Conservation (phyloP, 1,284 basidiomycete genomes). For the Melampsora occidentalis region DNA sequence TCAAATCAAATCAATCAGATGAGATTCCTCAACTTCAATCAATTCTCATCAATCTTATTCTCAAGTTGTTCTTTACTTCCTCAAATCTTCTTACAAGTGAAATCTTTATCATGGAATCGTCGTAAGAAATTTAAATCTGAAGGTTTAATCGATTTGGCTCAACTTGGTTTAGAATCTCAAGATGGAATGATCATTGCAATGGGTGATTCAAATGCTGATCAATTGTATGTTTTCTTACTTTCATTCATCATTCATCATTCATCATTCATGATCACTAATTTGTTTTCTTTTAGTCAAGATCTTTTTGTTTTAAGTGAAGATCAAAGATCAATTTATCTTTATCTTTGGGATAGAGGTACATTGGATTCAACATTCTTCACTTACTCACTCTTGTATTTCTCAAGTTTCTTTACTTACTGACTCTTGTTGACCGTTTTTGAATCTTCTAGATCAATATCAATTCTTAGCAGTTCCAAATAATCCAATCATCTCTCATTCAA, state of each 20-base stretch:
- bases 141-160: constrained; percentile 73
- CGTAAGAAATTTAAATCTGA: constrained; percentile 62
- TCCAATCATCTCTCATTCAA: constrained; percentile 31
- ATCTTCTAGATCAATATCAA: constrained; percentile 20
- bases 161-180: constrained; percentile 68
- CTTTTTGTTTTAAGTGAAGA: constrained; percentile 70
- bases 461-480: constrained; percentile 19
- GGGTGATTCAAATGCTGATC: constrained; percentile 92
- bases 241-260: constrained; percentile 7
- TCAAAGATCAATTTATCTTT: constrained; percentile 69
- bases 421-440: neutral
- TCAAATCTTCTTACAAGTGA: neutral
- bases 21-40: too few species aligned
- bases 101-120: neutral
- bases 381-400: neutral
- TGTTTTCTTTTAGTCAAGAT: constrained; percentile 65
- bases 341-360: constrained; percentile 80
- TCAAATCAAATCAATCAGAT: too few species aligned
- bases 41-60: too few species aligned
- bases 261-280: constrained; percentile 18
- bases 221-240: constrained; percentile 78
- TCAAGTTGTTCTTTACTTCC: neutral
- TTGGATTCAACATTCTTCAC: constrained; percentile 31
- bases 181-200: constrained; percentile 74
- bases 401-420: neutral